Conservation (phyloP, 345 rosid species). For the Brassica incana region DNA sequence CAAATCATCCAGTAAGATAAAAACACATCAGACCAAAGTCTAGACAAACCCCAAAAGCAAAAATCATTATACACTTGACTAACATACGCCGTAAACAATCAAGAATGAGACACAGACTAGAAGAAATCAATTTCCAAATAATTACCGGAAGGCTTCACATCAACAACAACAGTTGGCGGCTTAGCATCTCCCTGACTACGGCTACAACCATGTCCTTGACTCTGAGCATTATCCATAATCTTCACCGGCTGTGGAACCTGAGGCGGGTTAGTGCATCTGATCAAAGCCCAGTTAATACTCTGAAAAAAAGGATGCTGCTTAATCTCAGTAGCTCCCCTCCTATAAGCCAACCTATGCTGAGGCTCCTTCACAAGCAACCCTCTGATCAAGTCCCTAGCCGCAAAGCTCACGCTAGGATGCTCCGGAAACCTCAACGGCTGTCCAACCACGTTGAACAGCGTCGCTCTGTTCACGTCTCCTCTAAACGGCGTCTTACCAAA, state of each 20-base stretch:
- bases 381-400: conserved; percentile 74
- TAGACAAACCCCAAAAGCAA: conserved; percentile 11
- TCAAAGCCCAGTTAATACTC: conserved; percentile 81
- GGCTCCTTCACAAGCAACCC: conserved; percentile 85
- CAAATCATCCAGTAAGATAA: conserved; percentile 15
- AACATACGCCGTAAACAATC: not conserved
- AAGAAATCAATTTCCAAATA: conserved; percentile 81
- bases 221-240: conserved; percentile 22
- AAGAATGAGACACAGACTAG: conserved; percentile 27
- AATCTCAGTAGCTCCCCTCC: conserved; percentile 81
- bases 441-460: conserved; percentile 71
- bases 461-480: conserved; percentile 68
- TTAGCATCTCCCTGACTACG: conserved; percentile 12
- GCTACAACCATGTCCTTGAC: conserved; percentile 21
- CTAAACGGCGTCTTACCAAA: conserved; percentile 82
- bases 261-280: conserved; percentile 78
- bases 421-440: conserved; percentile 76
- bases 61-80: not conserved
- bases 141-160: conserved; percentile 59
- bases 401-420: conserved; percentile 69
- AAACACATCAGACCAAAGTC: conserved; percentile 11
- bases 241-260: conserved; percentile 54
- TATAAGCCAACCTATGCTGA: conserved; percentile 65
- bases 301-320: conserved; percentile 86
- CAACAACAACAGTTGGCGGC: conserved; percentile 36